Evolutionary conservation across 176 grass and related monocot species (phyloP), one percentile per base, ranked within the genome.

Genomic region (Aechmea fasciata): DNA sequence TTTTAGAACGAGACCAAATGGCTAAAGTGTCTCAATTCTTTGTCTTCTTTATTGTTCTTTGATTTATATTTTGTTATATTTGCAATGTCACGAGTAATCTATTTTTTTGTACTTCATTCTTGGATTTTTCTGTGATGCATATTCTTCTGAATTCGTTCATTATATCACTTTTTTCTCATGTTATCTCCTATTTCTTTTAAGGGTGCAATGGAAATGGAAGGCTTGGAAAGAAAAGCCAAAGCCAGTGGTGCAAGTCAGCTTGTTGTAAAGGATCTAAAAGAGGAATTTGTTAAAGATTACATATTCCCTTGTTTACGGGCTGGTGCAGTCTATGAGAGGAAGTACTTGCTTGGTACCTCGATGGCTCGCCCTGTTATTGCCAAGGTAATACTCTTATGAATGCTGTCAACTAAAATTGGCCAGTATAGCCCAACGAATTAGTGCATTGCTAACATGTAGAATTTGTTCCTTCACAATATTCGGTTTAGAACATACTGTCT

Each of bases 351-450:
- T 71, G 94, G 90, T 61, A 99, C 94, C 69, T 99, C 94, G 26
- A 93, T 99, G 89, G 94, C 94, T 78, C 83, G 94, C 50, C 94
- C 89, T 77, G 84, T 93, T 85, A 99, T 93, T 79, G 94, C 94
- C 29, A 93, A 99, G 94, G 94, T 99, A 50, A 72, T 72, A 26
- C 50, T 69, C 23, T 24, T 65, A 78, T 2, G 13, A 41, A 48
- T 68, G 33, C 4, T 41, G 33, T 41, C 33, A 8, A 41, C 33
- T 41, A 41, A 41, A 41, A 0, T 41, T 41, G 33, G 33, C 33
- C 33, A 41, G 33, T 8, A 41, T 41, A 1, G 33, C 33, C 33
- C 33, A 41, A 41, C 0, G 29, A 41, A 7, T 41, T 41, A 41
- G 33, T 41, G 3, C 33, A 41, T 41, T 41, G 33, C 33, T 61